A percentile compares a stretch with the other conserved stretches of the same genome.
Evolutionary conservation across 495 filamentous ascomycete species (phyloP).

Genomic region (Pseudoneurospora amorphoporcata): DNA sequence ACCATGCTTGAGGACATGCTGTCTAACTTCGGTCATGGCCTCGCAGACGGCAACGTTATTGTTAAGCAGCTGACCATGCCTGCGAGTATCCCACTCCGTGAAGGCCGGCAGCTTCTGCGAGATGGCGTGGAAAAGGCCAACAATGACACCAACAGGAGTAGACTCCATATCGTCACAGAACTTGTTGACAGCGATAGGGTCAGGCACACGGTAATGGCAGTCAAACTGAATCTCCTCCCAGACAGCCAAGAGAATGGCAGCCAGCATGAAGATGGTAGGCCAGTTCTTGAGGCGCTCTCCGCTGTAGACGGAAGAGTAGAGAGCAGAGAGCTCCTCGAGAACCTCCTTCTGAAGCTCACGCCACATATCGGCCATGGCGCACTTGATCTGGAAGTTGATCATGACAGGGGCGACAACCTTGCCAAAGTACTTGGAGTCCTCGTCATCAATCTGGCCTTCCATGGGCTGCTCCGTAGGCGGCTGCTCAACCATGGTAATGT

Average conservation of each 20-base stretch:
- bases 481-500: conserved; percentile 86
- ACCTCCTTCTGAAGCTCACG: conserved; percentile 90
- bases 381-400: conserved; percentile 98
- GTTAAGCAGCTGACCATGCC: conserved; percentile 77
- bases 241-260: conserved; percentile 77
- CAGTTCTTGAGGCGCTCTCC: conserved; percentile 92
- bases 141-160: conserved; percentile 86
- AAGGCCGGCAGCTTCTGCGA: conserved; percentile 87
- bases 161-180: conserved; percentile 94
- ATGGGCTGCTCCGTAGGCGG: conserved; percentile 68
- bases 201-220: conserved; percentile 81
- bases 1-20: conserved; percentile 86
- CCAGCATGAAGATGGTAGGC: conserved; percentile 94
- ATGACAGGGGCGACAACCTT: conserved; percentile 87
- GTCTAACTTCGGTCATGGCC: conserved; percentile 85
- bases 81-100: conserved; percentile 79
- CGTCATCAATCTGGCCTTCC: conserved; percentile 68
- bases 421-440: conserved; percentile 68
- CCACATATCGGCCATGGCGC: conserved; percentile 90
- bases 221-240: conserved; percentile 99
- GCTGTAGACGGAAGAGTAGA: conserved; percentile 89
- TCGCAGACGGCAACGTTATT: conserved; percentile 85
- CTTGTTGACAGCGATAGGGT: conserved; percentile 70
- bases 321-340: conserved; percentile 75
- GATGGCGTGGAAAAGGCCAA: conserved; percentile 89